Evolutionary conservation across 345 rosid species (phyloP), one percentile per base, ranked within the genome.

Genomic region (Raphanus raphanistrum): DNA sequence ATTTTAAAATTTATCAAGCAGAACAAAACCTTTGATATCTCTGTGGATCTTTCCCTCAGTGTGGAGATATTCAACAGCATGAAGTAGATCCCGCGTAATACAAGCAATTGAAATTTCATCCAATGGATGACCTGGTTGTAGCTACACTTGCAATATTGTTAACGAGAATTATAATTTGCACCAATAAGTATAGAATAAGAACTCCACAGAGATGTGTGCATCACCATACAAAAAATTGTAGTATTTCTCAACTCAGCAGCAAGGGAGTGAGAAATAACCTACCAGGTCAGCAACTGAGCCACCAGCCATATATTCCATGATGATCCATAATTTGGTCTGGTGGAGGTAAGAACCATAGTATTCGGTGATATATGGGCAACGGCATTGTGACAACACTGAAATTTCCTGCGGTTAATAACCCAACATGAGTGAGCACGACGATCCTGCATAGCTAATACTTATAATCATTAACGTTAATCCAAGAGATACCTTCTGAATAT

Each of bases 281-380:
- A 96, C 99, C 45, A 96, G 92, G 59, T 95, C 99, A 83, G 98
- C 97, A 87, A 95, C 98, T 61, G 99, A 95, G 75, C 98, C 99
- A 83, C 99, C 98, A 0, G 99, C 98, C 98, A 95, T 95, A 84
- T 87, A 95, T 73, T 95, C 98, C 99, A 95, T 96, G 81, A 96
- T 91, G 84, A 96, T 95, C 97, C 97, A 95, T 67, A 95, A 77
- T 83, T 95, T 95, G 72, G 99, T 95, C 85, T 91, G 98, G 76
- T 90, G 88, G 73, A 95, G 99, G 83, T 88, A 91, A 66, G 99
- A 95, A 73, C 99, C 98, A 84, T 92, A 92, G 70, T 95, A 95
- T 82, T 91, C 97, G 0, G 99, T 95, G 59, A 95, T 95, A 83
- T 93, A 96, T 71, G 84, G 98, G 79, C 88, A 95, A 52, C 99